phyloP scores from a whole-genome alignment of 768 basidiomycete species.

The Rubroboletus satanas region DNA sequence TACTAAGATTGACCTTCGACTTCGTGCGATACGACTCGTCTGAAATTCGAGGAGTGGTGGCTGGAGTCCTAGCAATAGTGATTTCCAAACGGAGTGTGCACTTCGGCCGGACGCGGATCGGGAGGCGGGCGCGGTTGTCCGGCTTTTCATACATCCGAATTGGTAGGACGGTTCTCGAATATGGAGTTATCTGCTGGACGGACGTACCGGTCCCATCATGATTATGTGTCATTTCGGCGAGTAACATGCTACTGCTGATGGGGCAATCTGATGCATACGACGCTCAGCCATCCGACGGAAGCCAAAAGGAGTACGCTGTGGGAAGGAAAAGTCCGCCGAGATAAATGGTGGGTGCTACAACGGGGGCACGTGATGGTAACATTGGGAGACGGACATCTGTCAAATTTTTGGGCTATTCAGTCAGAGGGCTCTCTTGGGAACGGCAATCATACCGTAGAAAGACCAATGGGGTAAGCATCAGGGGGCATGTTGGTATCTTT shows the following conservation, averaged over 20 bases:
- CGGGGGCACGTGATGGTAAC: background rate
- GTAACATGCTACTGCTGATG: background rate
- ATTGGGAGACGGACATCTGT: background rate
- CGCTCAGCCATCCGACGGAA: background rate
- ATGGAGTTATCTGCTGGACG: background rate
- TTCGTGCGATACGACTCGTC: no score
- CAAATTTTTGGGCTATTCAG: background rate
- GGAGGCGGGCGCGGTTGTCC: no score
- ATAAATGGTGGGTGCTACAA: background rate
- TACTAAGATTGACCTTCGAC: no score
- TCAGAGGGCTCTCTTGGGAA: background rate
- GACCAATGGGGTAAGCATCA: conserved; percentile 12
- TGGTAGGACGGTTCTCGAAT: background rate
- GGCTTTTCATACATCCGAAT: no score
- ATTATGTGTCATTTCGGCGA: background rate
- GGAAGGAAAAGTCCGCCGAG: background rate
- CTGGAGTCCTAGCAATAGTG: no score
- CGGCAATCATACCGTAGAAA: background rate
- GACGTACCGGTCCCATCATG: background rate
- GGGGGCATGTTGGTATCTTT: background rate
- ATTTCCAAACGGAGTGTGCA: no score
- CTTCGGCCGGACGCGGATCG: no score
- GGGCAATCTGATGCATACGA: background rate
- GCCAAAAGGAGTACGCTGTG: conserved; percentile 8
- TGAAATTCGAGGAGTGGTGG: no score